Percentiles rank a stretch among this genome's conserved stretches.
These are phyloP conservation scores for Aspergillus sp. DNA, from an alignment of 2,329 filamentous ascomycete species.

Conservation along the genomic window DNA sequence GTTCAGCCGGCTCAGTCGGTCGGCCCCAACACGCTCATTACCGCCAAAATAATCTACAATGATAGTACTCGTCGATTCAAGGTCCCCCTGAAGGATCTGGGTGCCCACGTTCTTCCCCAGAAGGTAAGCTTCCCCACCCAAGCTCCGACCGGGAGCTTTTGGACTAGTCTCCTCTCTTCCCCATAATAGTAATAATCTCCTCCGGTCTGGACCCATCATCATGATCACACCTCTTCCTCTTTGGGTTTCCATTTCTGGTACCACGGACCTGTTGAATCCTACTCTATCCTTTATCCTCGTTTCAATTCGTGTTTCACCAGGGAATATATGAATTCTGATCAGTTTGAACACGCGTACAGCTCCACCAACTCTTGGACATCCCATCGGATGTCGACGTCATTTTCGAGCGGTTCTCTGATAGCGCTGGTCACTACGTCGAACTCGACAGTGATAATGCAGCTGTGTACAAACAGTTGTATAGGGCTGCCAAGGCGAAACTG, in stretches of 20 bases:
- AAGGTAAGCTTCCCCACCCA: slow-evolving; percentile 55
- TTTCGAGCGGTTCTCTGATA: slow-evolving; percentile 94
- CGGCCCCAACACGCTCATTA: slow-evolving; percentile 64
- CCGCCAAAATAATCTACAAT: slow-evolving; percentile 74
- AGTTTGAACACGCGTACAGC: slow-evolving; percentile 38
- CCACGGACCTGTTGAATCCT: too few species aligned
- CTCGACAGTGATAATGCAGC: slow-evolving; percentile 69
- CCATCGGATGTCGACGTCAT: slow-evolving; percentile 53
- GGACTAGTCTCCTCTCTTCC: slow-evolving; percentile 2
- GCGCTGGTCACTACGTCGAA: slow-evolving; percentile 67
- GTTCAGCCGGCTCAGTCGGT: slow-evolving; percentile 40
- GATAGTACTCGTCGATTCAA: slow-evolving; percentile 75
- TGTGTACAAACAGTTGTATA: slow-evolving; percentile 94
- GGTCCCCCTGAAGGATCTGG: slow-evolving; percentile 77
- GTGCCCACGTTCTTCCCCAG: slow-evolving; percentile 62
- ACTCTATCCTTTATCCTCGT: not conserved
- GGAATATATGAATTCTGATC: too few species aligned
- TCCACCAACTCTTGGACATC: slow-evolving; percentile 61
- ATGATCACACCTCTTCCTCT: not conserved
- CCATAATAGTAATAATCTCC: not conserved
- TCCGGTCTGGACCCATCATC: not conserved
- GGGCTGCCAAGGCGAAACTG: slow-evolving; percentile 93
- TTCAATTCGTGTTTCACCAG: not conserved
- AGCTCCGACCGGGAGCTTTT: slow-evolving; percentile 22
- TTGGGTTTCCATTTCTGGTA: not conserved